Base-by-base conservation (phyloP, 345 rosid genomes). In the Limnanthes douglasii region DNA sequence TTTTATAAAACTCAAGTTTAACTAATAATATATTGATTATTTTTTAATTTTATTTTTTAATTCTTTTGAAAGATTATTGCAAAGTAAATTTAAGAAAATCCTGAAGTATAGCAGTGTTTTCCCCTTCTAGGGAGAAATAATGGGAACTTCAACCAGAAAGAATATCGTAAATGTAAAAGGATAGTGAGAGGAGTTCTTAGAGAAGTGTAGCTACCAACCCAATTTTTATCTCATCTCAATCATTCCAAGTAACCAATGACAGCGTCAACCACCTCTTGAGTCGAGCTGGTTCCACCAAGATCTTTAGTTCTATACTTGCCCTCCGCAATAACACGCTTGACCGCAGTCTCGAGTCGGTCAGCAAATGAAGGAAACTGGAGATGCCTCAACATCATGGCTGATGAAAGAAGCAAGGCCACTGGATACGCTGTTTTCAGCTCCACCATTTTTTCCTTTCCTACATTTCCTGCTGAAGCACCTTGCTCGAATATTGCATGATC, bases 371-470 rank as follows among this genome's bases (percentile, higher is more conserved):
- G 93, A 46, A 86, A 81, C 61, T 66, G 92, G 18, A 86, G 86
- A 33, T 86, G 94, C 45, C 92, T 86, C 53, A 86, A 72, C 96
- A 86, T 77, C 96, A 86, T 86, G 22, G 96, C 96, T 34, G 94
- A 86, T 34, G 96, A 86, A 28, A 82, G 92, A 15, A 81, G 67
- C 61, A 86, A 52, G 2, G 96, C 96, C 39, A 86, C 92, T 5
- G 86, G 96, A 51, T 81, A 81, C 42, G 94, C 94, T 50, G 57
- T 82, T 73, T 72, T 75, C 49, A 75, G 73, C 48, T 60, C 57
- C 24, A 68, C 52, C 17, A 72, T 20, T 13, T 54, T 68, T 16
- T 72, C 81, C 12, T 62, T 75, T 13, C 96, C 96, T 18, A 86
- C 93, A 7, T 86, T 86, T 50, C 94, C 96, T 3, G 93, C 93